Evolutionary conservation across 2,329 filamentous ascomycete genomes (phyloP), one percentile per base, ranked within the genome.

Genomic region (Lizonia empirigonia): DNA sequence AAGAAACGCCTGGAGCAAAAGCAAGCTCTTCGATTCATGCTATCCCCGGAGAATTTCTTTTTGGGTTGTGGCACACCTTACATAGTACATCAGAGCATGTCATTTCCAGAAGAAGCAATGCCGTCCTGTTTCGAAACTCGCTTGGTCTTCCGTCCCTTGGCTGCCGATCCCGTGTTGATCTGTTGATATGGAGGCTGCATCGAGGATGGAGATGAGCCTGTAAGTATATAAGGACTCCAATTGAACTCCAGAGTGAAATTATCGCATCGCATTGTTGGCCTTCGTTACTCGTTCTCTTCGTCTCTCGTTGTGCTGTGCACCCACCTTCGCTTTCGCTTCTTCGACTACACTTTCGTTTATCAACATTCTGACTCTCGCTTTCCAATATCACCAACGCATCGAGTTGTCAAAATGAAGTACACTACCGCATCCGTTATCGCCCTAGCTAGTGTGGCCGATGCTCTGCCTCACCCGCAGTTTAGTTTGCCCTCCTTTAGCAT

Each of bases 321-420:
- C 12, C 36, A 53, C 56, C 18, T 59, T 63, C 58, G 41, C 36
- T 59, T 37, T 40, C 13, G 27, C 36, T 47, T 42, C 19, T 15
- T 13, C 36, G 20, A 18, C 12, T 24, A 27, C 16, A 45, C 37
- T 35, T 37, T 37, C 48, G 15, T 39, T 54, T 6, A 24, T 23
- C 41, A 32, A n/a, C 23, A 29, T 8, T 15, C n/a, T 8, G 3
- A 16, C 24, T 50, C 44, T 49, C 36, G 30, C 48, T 22, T 51
- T 36, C 13, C 26, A 10, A 27, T 18, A 45, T 44, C 42, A 13
- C 9, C n/a, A 1, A 30, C 32, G 3, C 18, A 24, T 22, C n/a
- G 27, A 35, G 1, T 9, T 7, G 3, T 22, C 51, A 62, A 58
- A n/a, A 70, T 69, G 67, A 70, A 63, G 50, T 64, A 62, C 53